These are phyloP conservation scores for Hebeloma cylindrosporum DNA, from an alignment of 768 basidiomycete species.

Conservation along the genomic window DNA sequence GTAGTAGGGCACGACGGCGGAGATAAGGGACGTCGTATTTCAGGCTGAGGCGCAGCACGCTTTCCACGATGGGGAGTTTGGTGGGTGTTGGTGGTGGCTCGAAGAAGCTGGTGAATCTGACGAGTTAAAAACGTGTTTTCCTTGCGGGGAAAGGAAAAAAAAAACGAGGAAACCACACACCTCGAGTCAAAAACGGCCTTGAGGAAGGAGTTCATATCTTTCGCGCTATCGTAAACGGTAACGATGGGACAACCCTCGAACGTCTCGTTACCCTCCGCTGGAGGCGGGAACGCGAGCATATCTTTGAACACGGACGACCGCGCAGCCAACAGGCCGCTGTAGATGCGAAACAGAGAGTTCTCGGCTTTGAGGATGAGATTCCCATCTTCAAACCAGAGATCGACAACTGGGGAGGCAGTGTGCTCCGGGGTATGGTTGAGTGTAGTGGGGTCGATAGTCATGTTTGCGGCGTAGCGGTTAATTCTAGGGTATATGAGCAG, in stretches of 20 bases:
- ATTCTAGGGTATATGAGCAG: no score
- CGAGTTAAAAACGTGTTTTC: not conserved
- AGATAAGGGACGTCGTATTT: conserved; percentile 41
- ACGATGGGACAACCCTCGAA: conserved; percentile 35
- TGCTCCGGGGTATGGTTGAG: conserved; percentile 2
- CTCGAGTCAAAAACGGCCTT: conserved; percentile 37
- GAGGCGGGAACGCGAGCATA: conserved; percentile 40
- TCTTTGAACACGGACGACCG: conserved; percentile 38
- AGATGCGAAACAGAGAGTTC: conserved; percentile 34
- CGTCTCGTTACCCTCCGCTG: conserved; percentile 24
- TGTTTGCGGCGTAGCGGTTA: no score
- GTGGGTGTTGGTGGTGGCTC: conserved; percentile 35
- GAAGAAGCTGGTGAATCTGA: conserved; percentile 26
- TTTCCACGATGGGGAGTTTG: conserved; percentile 29
- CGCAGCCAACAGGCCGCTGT: conserved; percentile 34
- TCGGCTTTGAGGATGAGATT: conserved; percentile 39
- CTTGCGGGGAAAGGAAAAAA: not conserved
- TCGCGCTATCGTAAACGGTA: conserved; percentile 31
- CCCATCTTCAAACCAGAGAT: conserved; percentile 41
- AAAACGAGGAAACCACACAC: conserved; percentile 17
- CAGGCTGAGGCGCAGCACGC: conserved; percentile 36
- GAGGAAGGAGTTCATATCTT: conserved; percentile 35
- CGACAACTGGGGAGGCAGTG: conserved; percentile 15
- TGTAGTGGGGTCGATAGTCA: no score
- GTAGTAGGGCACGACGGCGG: conserved; percentile 31